phyloP scores from a whole-genome alignment of 108 stramenopile genomes.

The Pseudonitzschia multiseries region DNA sequence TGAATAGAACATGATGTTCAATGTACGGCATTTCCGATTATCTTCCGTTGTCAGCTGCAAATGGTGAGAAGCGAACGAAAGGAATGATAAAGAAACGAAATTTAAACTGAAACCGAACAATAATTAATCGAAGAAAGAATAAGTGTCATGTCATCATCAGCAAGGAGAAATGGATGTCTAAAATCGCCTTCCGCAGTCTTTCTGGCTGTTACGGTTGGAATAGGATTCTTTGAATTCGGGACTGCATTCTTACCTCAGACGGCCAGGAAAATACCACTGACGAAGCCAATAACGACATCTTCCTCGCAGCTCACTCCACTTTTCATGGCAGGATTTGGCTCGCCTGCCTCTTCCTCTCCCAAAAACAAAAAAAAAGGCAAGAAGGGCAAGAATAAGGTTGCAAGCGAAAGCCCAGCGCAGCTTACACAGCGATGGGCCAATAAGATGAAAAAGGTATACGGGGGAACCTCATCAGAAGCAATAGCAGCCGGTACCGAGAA shows the following conservation, averaged over 20 bases:
- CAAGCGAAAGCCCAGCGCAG: background rate
- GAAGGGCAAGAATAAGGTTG: slow-evolving; percentile 30
- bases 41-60: too few relatives aligned
- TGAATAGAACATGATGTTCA: too few relatives aligned
- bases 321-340: slow-evolving; percentile 8
- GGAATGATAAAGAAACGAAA: background rate
- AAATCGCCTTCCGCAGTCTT: background rate
- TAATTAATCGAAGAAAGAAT: background rate
- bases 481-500: slow-evolving; percentile 58
- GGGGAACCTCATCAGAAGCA: slow-evolving; percentile 40
- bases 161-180: background rate
- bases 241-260: background rate
- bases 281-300: background rate
- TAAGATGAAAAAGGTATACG: slow-evolving; percentile 41
- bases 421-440: slow-evolving; percentile 7
- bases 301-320: background rate
- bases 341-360: background rate
- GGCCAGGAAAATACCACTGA: too few relatives aligned
- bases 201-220: background rate
- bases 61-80: too few relatives aligned
- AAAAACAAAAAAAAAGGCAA: slow-evolving; percentile 35
- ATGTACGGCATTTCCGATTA: too few relatives aligned
- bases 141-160: background rate
- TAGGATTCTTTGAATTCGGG: background rate
- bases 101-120: background rate